A percentile compares a stretch with the other conserved stretches of the same genome.
Evolutionary conservation across 2,329 filamentous ascomycete genomes (phyloP).

Genomic region (Arthrocladium fulminans): DNA sequence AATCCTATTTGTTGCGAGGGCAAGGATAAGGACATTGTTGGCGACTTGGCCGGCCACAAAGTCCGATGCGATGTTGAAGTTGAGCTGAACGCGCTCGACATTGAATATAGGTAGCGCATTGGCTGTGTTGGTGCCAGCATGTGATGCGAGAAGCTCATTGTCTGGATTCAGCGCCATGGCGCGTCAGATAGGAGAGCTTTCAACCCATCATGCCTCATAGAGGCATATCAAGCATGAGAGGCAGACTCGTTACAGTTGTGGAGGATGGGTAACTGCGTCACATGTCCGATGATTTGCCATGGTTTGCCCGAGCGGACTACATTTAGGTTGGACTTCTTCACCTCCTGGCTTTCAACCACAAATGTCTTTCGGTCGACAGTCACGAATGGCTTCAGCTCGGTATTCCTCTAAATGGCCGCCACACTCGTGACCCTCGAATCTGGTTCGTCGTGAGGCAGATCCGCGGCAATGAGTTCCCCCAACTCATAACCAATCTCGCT

Average conservation of each 20-base stretch:
- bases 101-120: conserved; percentile 83
- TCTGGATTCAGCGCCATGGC: conserved; percentile 62
- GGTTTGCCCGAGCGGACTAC: too few relatives aligned
- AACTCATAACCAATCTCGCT: neutral
- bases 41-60: conserved; percentile 95
- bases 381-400: too few relatives aligned
- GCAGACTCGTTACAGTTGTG: neutral
- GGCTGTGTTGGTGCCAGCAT: conserved; percentile 50
- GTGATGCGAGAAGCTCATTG: conserved; percentile 63
- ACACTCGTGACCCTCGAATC: too few relatives aligned
- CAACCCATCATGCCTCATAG: conserved; percentile 9
- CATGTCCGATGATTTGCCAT: neutral
- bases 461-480: too few relatives aligned
- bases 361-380: too few relatives aligned
- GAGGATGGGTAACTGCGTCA: neutral
- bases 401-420: too few relatives aligned
- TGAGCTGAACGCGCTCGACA: conserved; percentile 81
- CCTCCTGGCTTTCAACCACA: too few relatives aligned
- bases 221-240: neutral
- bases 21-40: conserved; percentile 91
- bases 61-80: conserved; percentile 88
- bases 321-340: too few relatives aligned
- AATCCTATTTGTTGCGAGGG: conserved; percentile 84
- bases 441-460: too few relatives aligned
- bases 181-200: conserved; percentile 23